A percentile compares a stretch with the other conserved stretches of the same genome.
Conservation (phyloP, 208 protist species). For the Leishmania aethiopica region DNA sequence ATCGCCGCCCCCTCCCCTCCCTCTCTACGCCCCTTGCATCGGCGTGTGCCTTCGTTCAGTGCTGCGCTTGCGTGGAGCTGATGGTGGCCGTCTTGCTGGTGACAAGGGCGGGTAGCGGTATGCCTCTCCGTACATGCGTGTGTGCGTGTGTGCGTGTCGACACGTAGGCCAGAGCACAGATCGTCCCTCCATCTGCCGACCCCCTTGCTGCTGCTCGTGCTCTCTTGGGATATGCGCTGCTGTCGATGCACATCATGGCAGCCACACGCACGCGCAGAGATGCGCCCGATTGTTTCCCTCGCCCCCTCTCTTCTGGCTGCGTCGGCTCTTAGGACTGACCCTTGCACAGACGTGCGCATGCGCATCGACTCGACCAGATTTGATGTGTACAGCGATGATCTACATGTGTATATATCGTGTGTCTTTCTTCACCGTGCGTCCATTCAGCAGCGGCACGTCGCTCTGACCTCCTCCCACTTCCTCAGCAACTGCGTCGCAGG, state of each 20-base stretch:
- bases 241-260: background rate
- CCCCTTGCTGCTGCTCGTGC: background rate
- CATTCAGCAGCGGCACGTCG: background rate
- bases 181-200: background rate
- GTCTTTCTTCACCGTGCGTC: background rate
- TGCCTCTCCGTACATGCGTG: background rate
- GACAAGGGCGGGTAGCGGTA: background rate
- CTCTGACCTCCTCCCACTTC: background rate
- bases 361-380: too few species aligned
- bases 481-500: background rate
- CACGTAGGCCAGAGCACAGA: background rate
- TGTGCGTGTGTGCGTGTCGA: background rate
- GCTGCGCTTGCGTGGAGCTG: background rate
- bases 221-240: background rate
- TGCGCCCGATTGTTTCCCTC: background rate
- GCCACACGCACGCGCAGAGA: background rate
- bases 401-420: background rate
- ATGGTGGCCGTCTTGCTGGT: background rate
- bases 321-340: background rate
- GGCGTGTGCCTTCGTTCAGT: background rate
- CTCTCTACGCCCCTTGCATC: background rate
- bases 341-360: too few species aligned
- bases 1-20: background rate
- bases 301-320: background rate
- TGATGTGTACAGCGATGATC: background rate